Conservation (phyloP, 2,329 filamentous ascomycete genomes). For the Scedosporium aurantiacum region DNA sequence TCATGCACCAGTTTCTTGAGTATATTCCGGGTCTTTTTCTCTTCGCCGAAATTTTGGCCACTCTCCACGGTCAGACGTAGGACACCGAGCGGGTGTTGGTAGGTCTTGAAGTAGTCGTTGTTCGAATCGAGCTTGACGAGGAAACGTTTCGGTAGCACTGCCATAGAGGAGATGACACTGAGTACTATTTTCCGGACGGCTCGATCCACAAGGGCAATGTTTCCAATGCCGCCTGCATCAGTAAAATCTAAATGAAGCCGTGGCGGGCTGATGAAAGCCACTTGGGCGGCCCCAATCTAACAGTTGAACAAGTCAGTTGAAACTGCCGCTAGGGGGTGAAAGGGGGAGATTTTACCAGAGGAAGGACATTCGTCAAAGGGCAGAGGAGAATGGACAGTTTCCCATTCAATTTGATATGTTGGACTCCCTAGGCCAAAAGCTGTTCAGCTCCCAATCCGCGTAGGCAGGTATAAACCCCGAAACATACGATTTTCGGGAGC, state of each 20-base stretch:
- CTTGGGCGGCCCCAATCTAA: conserved; percentile 36
- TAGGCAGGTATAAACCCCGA: too few relatives aligned
- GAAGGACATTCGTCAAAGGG: conserved; percentile 33
- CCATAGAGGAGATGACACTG: conserved; percentile 31
- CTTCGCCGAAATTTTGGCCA: not conserved
- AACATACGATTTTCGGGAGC: conserved; percentile 28
- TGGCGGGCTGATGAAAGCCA: conserved; percentile 37
- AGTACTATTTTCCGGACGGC: conserved; percentile 33
- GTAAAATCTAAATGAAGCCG: conserved; percentile 34
- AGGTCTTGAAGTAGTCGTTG: conserved; percentile 37
- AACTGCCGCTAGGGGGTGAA: not conserved
- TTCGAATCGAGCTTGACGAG: conserved; percentile 33
- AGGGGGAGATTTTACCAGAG: conserved; percentile 22
- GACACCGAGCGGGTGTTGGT: conserved; percentile 29
- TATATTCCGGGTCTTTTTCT: conserved; percentile 25
- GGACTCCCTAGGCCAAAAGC: conserved; percentile 25
- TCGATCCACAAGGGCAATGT: conserved; percentile 27
- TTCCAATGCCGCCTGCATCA: conserved; percentile 32
- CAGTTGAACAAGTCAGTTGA: not conserved
- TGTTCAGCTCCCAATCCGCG: conserved; percentile 5
- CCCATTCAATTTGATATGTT: conserved; percentile 30
- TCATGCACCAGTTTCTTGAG: conserved; percentile 22
- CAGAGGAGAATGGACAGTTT: conserved; percentile 30
- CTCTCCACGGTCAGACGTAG: conserved; percentile 30
- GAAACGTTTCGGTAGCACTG: conserved; percentile 36